Base-by-base conservation (phyloP, 345 rosid species). In the Nasturtium officinale region DNA sequence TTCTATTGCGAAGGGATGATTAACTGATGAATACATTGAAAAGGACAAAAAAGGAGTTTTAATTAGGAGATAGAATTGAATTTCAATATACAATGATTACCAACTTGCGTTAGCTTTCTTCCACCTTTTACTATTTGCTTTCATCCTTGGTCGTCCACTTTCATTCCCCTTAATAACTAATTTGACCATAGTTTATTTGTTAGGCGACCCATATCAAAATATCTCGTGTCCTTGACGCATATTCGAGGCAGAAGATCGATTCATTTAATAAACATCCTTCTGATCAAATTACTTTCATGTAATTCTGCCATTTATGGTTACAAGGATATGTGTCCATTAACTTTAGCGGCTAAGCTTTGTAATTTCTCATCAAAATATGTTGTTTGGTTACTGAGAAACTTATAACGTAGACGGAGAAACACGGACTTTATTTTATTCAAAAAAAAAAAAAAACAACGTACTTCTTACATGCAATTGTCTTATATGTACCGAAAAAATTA, bases 31-130 rank as follows among this genome's bases (percentile, higher is more conserved):
- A 15, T 57, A 35, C 53, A 11, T 58, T 59, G 61, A 66, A 60
- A 67, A 60, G 17, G 57, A 75, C 69, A 61, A 75, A 53, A 52
- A 15, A 0, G 38, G 21, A 37, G 50, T 73, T n/a, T n/a, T n/a
- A n/a, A n/a, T 38, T 67, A 18, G 25, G 37, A 58, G 46, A 74
- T 65, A 28, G 33, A 57, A 66, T 18, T 33, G 25, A 20, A n/a
- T n/a, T n/a, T n/a, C n/a, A n/a, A n/a, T n/a, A n/a, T n/a, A n/a
- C n/a, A n/a, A n/a, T n/a, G n/a, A n/a, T n/a, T n/a, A n/a, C n/a
- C n/a, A n/a, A n/a, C n/a, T 54, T 65, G 20, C 64, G 15, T 33
- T 45, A 43, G 17, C 26, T 21, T 63, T 54, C 15, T 30, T 54
- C 5, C 61, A 20, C 5, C 2, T 18, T 50, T 38, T 38, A 37